Evolutionary conservation across 2,329 filamentous ascomycete species (phyloP), one percentile per base, ranked within the genome.

Genomic region (Shiraia bambusicola): DNA sequence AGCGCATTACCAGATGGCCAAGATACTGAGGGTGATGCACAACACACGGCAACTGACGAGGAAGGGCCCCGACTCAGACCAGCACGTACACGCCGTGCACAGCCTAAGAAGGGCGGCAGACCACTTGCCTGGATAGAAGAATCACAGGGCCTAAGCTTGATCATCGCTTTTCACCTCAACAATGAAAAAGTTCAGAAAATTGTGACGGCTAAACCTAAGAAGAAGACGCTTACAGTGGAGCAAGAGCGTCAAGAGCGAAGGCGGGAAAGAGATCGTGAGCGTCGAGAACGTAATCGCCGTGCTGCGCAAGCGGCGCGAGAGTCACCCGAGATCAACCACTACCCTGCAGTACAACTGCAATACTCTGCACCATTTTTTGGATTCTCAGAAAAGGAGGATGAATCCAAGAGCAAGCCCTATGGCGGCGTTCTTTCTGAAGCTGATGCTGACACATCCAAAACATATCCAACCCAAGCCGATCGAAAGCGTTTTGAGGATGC

Each of bases 371-470:
- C 88, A 1, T 92, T 94, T 61, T 92, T 92, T 57, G 88, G 88
- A 0, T 91, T 96, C 52, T 86, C 87, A 47, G 92, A 96, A 54
- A 88, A 87, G 52, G 92, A 96, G 13, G 91, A 96, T 45, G 91
- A 97, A 58, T 75, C 83, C 28, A 95, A 94, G 66, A 87, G 87
- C 35, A 97, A 95, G 65, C 93, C 93, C 0, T 98, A 97, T 53
- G 93, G 93, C 19, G 93, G 93, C 1, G 95, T 98, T 37, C 76
- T 98, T 19, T 87, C 81, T 0, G 92, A 97, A 67, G 77, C 78
- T 0, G 92, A 98, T 66, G 91, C 91, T 1, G 92, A 97, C 61
- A 98, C 93, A 0, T 84, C 87, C 2, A 88, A 88, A 59, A 97
- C 93, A 0, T 77, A 95, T 28, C 93, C 93, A 0, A 80, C 82